Evolutionary conservation across 192 early-diverging fungal genomes (phyloP), one percentile per base, ranked within the genome.

Genomic region (Allomyces javanicus): DNA sequence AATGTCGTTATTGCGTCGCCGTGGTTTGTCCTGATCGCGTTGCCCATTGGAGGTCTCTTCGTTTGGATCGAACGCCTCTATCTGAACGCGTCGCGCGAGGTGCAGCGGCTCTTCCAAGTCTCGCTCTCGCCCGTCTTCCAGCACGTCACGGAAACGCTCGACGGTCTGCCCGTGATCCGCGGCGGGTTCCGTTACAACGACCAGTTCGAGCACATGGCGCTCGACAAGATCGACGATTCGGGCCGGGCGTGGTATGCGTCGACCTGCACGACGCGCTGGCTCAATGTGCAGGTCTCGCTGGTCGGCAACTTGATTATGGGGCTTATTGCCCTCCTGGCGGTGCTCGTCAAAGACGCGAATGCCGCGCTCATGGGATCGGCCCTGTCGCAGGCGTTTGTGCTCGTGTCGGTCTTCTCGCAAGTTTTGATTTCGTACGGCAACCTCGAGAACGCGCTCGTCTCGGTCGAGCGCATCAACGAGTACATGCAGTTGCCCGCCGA

Each of bases 401-500:
- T 98, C 73, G 88, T 89, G 2, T 80, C 81, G 58, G 79, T 81
- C 65, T 73, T 92, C 72, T 71, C 88, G 63, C 92, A 90, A 89
- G 68, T 89, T 43, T 80, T 96, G 58, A 82, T 91, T 44, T 81
- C 75, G 68, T 91, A 91, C 71, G 83, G 84, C 65, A 71, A 85
- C 64, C 87, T 91, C 77, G 92, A 97, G 73, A 88, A 91, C 81
- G 81, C 77, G 65, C 76, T 94, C 83, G 91, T 90, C 68, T 78
- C 87, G 1, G 86, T 95, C 27, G 94, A 97, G 74, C 86, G 94
- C 62, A 76, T 95, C 25, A 71, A 81, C 25, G 92, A 95, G 74
- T 97, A 95, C 66, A 63, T 88, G 67, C 66, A 74, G 5, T 75
- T 95, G 62, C 91, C 91, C 22, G 84, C 93, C 69, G 94, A 97